Evolutionary conservation across 768 basidiomycete genomes (phyloP).

Genomic region (Suillus subalutaceus): DNA sequence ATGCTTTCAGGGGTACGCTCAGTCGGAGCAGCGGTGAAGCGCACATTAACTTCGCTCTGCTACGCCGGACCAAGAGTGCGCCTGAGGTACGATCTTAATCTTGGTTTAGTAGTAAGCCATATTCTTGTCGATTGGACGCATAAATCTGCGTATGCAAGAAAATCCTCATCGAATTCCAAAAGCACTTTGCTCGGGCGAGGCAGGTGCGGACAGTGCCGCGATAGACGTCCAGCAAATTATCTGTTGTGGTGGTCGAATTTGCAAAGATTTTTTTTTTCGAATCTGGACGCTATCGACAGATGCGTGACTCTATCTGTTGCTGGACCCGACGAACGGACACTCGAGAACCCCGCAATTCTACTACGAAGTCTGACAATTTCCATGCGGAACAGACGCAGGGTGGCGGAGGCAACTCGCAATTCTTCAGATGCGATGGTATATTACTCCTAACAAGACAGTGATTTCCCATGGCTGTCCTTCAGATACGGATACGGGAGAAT

Average conservation of each 20-base stretch:
- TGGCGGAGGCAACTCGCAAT: background rate
- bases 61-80: background rate
- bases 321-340: conserved; percentile 4
- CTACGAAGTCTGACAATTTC: background rate
- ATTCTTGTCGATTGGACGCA: background rate
- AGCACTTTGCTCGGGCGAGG: background rate
- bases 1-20: background rate
- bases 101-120: background rate
- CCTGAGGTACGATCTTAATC: background rate
- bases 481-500: conserved; percentile 6
- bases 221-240: background rate
- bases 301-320: background rate
- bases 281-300: conserved; percentile 1
- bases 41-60: background rate
- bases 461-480: conserved; percentile 3
- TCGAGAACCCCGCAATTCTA: background rate
- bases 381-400: background rate
- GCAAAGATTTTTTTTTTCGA: background rate
- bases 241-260: background rate
- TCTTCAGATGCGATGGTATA: background rate
- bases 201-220: background rate
- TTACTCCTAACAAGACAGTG: conserved; percentile 5
- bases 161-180: background rate
- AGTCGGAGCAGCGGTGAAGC: background rate
- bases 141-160: background rate